Conservation (phyloP, 345 rosid genomes). For the Aquilaria sinensis region DNA sequence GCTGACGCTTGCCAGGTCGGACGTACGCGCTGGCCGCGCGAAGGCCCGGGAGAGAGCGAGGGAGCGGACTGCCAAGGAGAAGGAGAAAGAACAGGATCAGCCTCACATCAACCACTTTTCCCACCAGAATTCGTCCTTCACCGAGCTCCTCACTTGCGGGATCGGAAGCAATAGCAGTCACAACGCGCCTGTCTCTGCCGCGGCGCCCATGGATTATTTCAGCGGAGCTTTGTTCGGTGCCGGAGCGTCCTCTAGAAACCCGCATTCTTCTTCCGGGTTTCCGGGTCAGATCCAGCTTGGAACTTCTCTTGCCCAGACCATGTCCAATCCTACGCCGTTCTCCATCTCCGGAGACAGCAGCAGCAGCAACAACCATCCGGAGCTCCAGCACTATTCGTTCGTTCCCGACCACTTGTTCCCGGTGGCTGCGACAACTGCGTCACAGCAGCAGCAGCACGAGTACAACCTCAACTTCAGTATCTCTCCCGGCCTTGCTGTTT, state of each 20-base stretch:
- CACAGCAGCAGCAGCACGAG: constrained; percentile 28
- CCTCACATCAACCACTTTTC: constrained; percentile 33
- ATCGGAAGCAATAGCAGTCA: constrained; percentile 23
- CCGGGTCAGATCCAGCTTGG: constrained; percentile 45
- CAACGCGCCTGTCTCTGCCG: constrained; percentile 11
- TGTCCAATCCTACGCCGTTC: constrained; percentile 31
- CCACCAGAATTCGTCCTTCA: constrained; percentile 48
- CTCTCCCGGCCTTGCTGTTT: constrained; percentile 75
- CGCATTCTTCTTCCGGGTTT: constrained; percentile 33
- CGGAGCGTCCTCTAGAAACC: constrained; percentile 35
- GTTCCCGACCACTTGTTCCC: constrained; percentile 79
- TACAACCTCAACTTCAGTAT: constrained; percentile 81
- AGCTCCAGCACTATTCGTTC: constrained; percentile 62
- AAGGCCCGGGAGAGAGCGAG: constrained; percentile 80
- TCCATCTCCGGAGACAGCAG: constrained; percentile 33
- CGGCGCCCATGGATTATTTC: constrained; percentile 61
- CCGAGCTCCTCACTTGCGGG: constrained; percentile 79
- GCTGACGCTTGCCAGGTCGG: constrained; percentile 69
- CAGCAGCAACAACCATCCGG: constrained; percentile 42
- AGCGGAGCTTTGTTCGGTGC: constrained; percentile 40
- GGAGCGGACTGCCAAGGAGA: constrained; percentile 81
- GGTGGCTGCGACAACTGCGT: constrained; percentile 37
- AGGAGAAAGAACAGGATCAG: constrained; percentile 53
- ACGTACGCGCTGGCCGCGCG: constrained; percentile 44
- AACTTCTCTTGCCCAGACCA: constrained; percentile 28